Base-by-base conservation (phyloP, 2,329 filamentous ascomycete species). In the Cercospora nicotianae region DNA sequence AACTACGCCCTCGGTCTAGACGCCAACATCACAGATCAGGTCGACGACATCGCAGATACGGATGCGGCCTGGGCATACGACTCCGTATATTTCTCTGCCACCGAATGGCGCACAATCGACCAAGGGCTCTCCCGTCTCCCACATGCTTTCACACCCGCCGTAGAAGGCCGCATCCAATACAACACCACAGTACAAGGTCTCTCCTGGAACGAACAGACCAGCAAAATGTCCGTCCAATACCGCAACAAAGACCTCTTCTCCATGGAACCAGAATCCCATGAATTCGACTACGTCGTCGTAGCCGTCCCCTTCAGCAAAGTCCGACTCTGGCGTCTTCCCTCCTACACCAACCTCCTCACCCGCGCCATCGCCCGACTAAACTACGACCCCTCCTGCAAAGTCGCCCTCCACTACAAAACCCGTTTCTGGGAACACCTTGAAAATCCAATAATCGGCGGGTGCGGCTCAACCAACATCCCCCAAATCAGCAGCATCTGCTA, bases 201-300 rank as follows among this genome's bases (percentile, higher is more conserved):
- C 31, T 73, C 81, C 18, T 89, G 83, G 76, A 80, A 87, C 65
- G 80, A 83, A 1, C 78, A 79, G 0, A 81, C 81, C 0, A 75
- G 83, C 16, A 86, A 86, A 65, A 83, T 91, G 5, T 84, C 84
- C 0, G 81, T 92, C 1, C 81, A 85, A 23, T 90, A 86, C 84
- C 84, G 85, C 66, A 69, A 81, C 67, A 79, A 81, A 51, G 81
- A 78, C 79, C 83, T 75, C 68, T 78, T 85, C 16, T 76, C 79
- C 13, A 77, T 80, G 70, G 71, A 75, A 0, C 78, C 83, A 0
- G 73, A 86, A 60, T 84, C 80, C 55, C 81, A 84, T 28, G 82
- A 83, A 2, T 90, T 87, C 73, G 89, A 92, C 78, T 91, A 91
- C 75, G 85, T 87, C 30, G 81, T 91, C n/a, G 82, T 91, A 6